Conservation (phyloP, 1,139 yeast species). For the Saccharomyces hybrid region DNA sequence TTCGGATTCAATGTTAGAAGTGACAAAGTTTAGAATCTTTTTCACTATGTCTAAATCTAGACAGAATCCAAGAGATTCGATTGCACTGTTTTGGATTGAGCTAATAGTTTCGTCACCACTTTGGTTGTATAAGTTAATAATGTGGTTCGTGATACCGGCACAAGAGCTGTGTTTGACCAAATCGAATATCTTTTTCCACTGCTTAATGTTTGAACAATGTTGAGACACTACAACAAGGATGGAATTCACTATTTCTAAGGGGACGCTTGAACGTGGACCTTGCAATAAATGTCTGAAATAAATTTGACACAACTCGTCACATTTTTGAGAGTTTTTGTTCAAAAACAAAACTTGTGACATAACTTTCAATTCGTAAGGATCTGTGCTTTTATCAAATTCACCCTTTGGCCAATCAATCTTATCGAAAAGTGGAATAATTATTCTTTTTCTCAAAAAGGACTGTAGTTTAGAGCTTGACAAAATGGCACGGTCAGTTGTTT, state of each 20-base stretch:
- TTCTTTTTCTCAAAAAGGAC: slow-evolving; percentile 10
- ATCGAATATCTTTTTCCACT: slow-evolving; percentile 49
- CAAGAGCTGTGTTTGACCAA: slow-evolving; percentile 40
- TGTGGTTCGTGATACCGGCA: slow-evolving; percentile 28
- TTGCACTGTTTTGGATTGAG: slow-evolving; percentile 46
- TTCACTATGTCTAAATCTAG: slow-evolving; percentile 38
- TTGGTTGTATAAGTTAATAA: slow-evolving; percentile 13
- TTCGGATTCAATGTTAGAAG: slow-evolving; percentile 46
- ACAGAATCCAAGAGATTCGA: slow-evolving; percentile 46
- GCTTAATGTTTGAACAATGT: slow-evolving; percentile 37
- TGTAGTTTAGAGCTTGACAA: slow-evolving; percentile 5
- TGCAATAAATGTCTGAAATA: slow-evolving; percentile 42
- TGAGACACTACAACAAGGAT: slow-evolving; percentile 32
- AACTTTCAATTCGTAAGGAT: slow-evolving; percentile 9
- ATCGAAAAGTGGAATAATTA: slow-evolving; percentile 31
- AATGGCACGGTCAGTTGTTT: slow-evolving; percentile 12
- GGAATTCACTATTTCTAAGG: slow-evolving; percentile 39
- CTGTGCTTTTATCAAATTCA: slow-evolving; percentile 4
- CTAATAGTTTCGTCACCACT: slow-evolving; percentile 17
- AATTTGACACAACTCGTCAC: slow-evolving; percentile 33
- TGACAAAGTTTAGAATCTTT: slow-evolving; percentile 48
- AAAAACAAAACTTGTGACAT: slow-evolving; percentile 21
- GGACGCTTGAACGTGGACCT: slow-evolving; percentile 44
- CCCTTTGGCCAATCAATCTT: slow-evolving; percentile 15
- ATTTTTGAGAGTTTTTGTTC: slow-evolving; percentile 25